These are phyloP conservation scores for Phaffia australis DNA, from an alignment of 768 basidiomycete species.

Conservation along the genomic window DNA sequence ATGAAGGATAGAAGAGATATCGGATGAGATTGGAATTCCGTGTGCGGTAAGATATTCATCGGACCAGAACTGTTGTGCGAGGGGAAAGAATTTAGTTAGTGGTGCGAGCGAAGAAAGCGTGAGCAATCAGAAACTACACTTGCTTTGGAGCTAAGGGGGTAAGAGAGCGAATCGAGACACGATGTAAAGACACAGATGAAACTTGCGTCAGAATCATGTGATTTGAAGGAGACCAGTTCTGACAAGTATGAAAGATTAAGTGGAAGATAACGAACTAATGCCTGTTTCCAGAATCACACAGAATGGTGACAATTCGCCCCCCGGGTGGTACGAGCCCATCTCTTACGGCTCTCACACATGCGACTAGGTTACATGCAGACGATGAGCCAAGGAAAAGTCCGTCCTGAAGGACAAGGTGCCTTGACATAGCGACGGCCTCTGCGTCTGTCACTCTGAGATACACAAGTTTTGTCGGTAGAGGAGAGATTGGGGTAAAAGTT, in stretches of 20 bases:
- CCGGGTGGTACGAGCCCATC: slow-evolving; percentile 48
- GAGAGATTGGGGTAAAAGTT: neutral
- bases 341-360: slow-evolving; percentile 60
- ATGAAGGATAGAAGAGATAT: slow-evolving; percentile 17
- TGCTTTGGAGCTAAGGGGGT: slow-evolving; percentile 2
- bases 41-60: slow-evolving; percentile 21
- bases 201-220: neutral
- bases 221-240: too few relatives aligned
- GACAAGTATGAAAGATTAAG: neutral
- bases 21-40: slow-evolving; percentile 21
- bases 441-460: slow-evolving; percentile 65
- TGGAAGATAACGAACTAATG: slow-evolving; percentile 12
- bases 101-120: neutral
- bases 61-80: slow-evolving; percentile 22
- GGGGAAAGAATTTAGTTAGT: neutral
- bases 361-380: slow-evolving; percentile 91
- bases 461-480: neutral
- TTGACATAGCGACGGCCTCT: slow-evolving; percentile 92
- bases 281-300: slow-evolving; percentile 44
- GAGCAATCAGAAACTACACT: neutral
- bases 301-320: slow-evolving; percentile 67
- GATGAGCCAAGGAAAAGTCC: slow-evolving; percentile 93
- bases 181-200: neutral
- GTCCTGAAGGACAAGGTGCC: slow-evolving; percentile 78
- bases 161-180: neutral